A percentile compares a stretch with the other conserved stretches of the same genome.
These are phyloP conservation scores for Cladophialophora bantiana DNA, from an alignment of 2,329 filamentous ascomycete species.

Conservation along the genomic window DNA sequence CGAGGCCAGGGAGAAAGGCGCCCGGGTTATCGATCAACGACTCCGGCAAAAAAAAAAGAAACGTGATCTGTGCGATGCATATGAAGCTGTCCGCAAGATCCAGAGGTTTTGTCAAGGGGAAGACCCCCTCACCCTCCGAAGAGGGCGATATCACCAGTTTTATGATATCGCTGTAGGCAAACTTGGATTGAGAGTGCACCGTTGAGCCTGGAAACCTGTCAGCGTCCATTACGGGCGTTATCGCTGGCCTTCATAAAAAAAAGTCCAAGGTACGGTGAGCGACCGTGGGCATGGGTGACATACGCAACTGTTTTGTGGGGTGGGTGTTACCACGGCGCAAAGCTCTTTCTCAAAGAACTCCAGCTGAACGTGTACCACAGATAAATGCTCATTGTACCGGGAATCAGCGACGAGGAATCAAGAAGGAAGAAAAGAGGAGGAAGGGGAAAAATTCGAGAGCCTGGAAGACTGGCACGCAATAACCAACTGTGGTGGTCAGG, in stretches of 20 bases:
- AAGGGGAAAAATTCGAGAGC: constrained; percentile 14
- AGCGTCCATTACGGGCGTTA: constrained; percentile 23
- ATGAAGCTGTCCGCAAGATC: constrained; percentile 26
- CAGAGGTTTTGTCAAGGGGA: constrained; percentile 11
- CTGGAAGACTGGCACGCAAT: constrained; percentile 18
- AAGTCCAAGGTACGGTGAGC: constrained; percentile 32
- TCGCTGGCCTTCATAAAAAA: constrained; percentile 4
- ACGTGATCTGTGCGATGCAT: constrained; percentile 15
- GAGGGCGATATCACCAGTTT: constrained; percentile 27
- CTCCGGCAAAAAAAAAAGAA: constrained; percentile 10
- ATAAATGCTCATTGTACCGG: constrained; percentile 41
- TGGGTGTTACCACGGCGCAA: constrained; percentile 34
- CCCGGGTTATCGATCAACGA: neutral
- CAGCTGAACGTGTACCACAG: constrained; percentile 42
- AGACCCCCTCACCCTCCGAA: constrained; percentile 19
- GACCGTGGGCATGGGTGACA: constrained; percentile 15
- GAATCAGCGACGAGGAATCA: constrained; percentile 11
- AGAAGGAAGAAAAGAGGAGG: constrained; percentile 12
- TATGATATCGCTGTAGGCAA: constrained; percentile 18
- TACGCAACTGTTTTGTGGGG: constrained; percentile 25
- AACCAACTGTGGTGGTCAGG: constrained; percentile 22
- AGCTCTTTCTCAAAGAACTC: constrained; percentile 41
- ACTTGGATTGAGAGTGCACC: constrained; percentile 18
- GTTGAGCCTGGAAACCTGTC: constrained; percentile 27
- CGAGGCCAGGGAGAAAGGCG: constrained; percentile 19